Base-by-base conservation (phyloP, 805 yeast genomes). In the Tetrapisispora fleetii region DNA sequence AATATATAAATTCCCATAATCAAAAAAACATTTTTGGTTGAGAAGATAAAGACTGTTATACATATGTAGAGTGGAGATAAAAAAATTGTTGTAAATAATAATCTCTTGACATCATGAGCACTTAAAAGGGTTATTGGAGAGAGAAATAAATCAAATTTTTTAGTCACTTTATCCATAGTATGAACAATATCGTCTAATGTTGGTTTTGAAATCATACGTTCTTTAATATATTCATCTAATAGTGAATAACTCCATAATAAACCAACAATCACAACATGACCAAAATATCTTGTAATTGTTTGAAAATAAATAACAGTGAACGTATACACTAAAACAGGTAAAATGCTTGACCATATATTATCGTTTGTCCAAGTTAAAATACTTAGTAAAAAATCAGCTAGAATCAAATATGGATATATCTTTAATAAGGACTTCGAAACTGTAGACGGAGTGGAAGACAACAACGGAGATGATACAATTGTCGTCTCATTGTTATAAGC, bases 331-430 rank as follows among this genome's bases (percentile, higher is more conserved):
- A 57, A 28, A 14, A 60, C 53, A 2, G 79, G 75, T 27, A 88
- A 72, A 18, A 85, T 69, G 57, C 88, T 80, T 48, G 82, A 67
- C 87, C 91, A 88, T 33, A 77, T 72, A 62, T 87, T 93, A 36
- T 85, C 90, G 52, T 81, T 81, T 2, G 97, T 85, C 99, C 99
- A 91, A 0, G 98, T 90, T 36, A 86, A 65, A 37, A 89, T 73
- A 40, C 86, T 81, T 48, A 89, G 71, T 2, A 78, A 53, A 54
- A 81, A 79, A 63, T 90, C 88, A 10, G 81, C 78, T 1, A 85
- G 77, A 37, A 85, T 73, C 40, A 91, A 71, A 61, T 87, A 87
- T 1, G 98, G 98, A 63, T 91, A 90, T 10, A 95, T 79, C 51
- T 80, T 75, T 37, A 89, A 78, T 46, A 91, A 73, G 2, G 93